A percentile compares a stretch with the other conserved stretches of the same genome.
Evolutionary conservation across 441 rosid species (phyloP).

Genomic region (Adansonia madagascariensis): DNA sequence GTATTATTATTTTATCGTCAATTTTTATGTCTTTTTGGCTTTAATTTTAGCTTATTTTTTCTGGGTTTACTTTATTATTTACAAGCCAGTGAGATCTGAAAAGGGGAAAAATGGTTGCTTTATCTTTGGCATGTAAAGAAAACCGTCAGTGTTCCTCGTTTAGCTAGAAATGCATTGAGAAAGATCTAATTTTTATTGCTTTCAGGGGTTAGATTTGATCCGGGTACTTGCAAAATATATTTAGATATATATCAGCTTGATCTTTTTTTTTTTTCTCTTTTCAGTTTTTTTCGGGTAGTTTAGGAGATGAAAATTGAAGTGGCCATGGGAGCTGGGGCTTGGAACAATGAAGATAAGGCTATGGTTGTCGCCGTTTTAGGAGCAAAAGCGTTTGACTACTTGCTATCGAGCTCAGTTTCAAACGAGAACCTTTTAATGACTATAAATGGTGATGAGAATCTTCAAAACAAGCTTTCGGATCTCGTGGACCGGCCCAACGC

Average conservation of each 20-base stretch:
- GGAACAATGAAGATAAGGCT: constrained; percentile 76
- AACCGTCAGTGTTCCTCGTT: constrained; percentile 27
- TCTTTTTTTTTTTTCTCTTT: constrained; percentile 21
- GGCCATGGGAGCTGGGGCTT: constrained; percentile 52
- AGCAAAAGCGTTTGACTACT: constrained; percentile 68
- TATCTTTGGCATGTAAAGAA: constrained; percentile 29
- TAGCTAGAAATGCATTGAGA: constrained; percentile 24
- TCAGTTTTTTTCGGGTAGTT: not conserved
- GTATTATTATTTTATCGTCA: constrained; percentile 45
- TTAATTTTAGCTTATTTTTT: constrained; percentile 28
- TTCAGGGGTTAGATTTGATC: constrained; percentile 39
- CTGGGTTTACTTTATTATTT: constrained; percentile 27
- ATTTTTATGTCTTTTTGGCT: constrained; percentile 26
- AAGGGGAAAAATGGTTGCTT: constrained; percentile 2
- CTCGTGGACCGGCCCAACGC: constrained; percentile 81
- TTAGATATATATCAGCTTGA: not conserved
- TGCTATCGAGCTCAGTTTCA: constrained; percentile 63
- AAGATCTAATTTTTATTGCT: constrained; percentile 12
- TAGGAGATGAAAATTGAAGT: constrained; percentile 55
- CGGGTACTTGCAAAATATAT: constrained; percentile 24
- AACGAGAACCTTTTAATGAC: constrained; percentile 65
- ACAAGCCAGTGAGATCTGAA: constrained; percentile 56
- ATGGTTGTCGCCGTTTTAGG: constrained; percentile 74
- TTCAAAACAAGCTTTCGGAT: constrained; percentile 84
- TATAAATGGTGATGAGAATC: constrained; percentile 63